Conservation (phyloP, 2,329 filamentous ascomycete genomes). For the Diaporthe nobilis region DNA sequence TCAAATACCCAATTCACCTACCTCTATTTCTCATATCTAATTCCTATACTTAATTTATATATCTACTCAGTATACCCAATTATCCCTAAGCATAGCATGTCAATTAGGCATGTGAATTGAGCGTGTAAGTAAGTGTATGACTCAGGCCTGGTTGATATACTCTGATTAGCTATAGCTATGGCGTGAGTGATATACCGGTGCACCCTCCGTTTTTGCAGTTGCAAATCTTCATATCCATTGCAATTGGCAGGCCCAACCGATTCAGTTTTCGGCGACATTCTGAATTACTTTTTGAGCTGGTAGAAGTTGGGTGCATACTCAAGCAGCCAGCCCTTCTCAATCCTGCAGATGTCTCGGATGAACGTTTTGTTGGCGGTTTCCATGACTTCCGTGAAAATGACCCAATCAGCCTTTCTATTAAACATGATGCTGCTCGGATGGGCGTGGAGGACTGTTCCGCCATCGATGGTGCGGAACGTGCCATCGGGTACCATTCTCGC, state of each 20-base stretch:
- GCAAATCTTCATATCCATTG: not conserved
- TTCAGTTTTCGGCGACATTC: not conserved
- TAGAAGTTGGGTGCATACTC: constrained; percentile 93
- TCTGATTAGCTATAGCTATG: no score
- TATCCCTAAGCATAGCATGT: no score
- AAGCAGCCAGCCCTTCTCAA: constrained; percentile 92
- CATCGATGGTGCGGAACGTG: constrained; percentile 87
- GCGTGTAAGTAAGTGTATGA: no score
- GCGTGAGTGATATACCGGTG: no score
- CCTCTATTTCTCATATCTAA: no score
- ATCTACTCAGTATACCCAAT: no score
- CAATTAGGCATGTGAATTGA: no score
- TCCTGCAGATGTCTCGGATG: constrained; percentile 92
- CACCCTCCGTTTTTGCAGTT: no score
- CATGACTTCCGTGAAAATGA: constrained; percentile 94
- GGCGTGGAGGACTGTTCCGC: constrained; percentile 82
- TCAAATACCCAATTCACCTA: no score
- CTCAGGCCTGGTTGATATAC: no score
- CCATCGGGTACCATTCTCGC: constrained; percentile 96
- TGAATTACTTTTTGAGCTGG: constrained; percentile 61
- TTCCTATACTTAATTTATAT: no score
- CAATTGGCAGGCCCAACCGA: not conserved
- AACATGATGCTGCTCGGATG: constrained; percentile 96
- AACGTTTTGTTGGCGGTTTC: constrained; percentile 91
- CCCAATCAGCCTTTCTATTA: constrained; percentile 96